Evolutionary conservation across 352 stramenopile genomes (phyloP), one percentile per base, ranked within the genome.

Genomic region (Discostella stelligera): DNA sequence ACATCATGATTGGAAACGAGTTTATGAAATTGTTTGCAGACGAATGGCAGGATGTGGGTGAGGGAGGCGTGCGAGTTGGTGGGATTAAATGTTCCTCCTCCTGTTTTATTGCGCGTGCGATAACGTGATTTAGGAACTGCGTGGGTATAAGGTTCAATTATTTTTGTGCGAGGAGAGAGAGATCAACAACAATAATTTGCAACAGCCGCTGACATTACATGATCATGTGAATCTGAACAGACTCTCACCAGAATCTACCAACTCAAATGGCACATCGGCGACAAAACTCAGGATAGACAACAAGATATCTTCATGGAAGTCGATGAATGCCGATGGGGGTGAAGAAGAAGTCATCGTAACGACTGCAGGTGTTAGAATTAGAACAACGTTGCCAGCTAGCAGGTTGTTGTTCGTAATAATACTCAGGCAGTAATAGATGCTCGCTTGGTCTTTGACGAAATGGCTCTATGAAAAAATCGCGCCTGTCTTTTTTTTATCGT

Each of bases 21-120:
- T 54, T 59, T 50, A 65, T 80, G 62, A 58, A 91, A 90, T 52
- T 85, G 44, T 66, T 88, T 90, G 13, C 66, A 90, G 1, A 91
- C 83, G 5, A 83, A 55, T 13, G 86, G 86, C 23, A 91, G 59
- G 23, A 55, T 78, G 50, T 82, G 60, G 0, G 79, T 89, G 13
- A 91, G 64, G 13, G 82, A 75, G 9, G 70, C 77, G 23, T 65
- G 58, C 16, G n/a, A 21, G 25, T 61, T 55, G 25, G 68, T 71
- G 16, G 68, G 50, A 48, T 59, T 16, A 71, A 61, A 32, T 37
- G 25, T 14, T 10, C 37, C 37, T 10, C 37, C 37, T 14, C 37
- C 37, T 79, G 63, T 39, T 48, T 65, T 60, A 44, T 21, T 48
- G 21, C 32, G 59, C 50, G 55, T 66, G 37, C 10, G 25, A 60